Evolutionary conservation across 148 eudicot species (phyloP), one percentile per base, ranked within the genome.

Genomic region (Euryodendron excelsum): DNA sequence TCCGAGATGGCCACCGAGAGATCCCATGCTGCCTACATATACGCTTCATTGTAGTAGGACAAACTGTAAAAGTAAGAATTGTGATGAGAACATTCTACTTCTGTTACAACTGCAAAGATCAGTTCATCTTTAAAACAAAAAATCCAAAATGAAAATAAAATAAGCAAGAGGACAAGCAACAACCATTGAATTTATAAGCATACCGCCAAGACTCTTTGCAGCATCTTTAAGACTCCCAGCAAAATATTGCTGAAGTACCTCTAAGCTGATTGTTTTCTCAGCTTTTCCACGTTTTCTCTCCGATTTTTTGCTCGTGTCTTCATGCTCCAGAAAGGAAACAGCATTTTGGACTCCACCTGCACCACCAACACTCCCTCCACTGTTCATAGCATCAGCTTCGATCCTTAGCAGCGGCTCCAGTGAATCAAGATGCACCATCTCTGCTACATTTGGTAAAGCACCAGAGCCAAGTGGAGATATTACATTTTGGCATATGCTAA

Each of bases 1-100:
- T 93, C 68, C 98, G 93, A 82, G 96, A 93, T 31, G 98, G 98
- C 98, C 98, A 95, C 18, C 97, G 88, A 64, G 94, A 90, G 78
- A 95, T 95, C 75, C 98, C 97, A 27, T 93, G 96, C 81, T 93
- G 98, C 85, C 98, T 86, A 78, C 98, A 95, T 47, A 95, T 95
- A 72, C 98, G 95, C 87, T 95, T 95, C 96, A 95, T 90, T 44
- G 98, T 95, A 60, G 98, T 93, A 13, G 94, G 94, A 82, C 98
- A 91, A 78, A 95, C 98, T 95, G 93, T 69, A 76, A 64, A 79
- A 75, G 17, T 23, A 65, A 72, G 60, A 80, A 68, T 58, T 6
- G 39, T 21, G 14, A 37, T 58, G 27, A 41, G 45, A 41, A 41
- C 5, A 9, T 41, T 41, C 45, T n/a, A n/a, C n/a, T n/a, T n/a